A percentile compares a stretch with the other conserved stretches of the same genome.
Evolutionary conservation across 192 early-diverging fungal genomes (phyloP).

Genomic region (Obelidium mucronatum): DNA sequence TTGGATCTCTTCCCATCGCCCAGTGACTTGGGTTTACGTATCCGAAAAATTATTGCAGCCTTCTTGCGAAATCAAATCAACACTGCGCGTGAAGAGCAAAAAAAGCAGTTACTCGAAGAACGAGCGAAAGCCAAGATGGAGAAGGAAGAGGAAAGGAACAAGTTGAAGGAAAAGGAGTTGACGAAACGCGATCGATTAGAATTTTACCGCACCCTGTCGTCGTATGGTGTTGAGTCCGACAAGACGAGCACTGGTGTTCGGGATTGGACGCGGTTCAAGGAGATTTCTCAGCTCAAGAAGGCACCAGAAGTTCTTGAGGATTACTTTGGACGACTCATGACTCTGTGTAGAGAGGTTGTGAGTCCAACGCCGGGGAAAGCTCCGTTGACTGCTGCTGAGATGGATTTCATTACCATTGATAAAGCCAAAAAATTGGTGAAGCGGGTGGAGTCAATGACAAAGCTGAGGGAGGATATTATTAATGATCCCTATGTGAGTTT

Average conservation of each 20-base stretch:
- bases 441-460: slow-evolving; percentile 73
- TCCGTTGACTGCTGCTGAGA: slow-evolving; percentile 27
- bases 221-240: slow-evolving; percentile 56
- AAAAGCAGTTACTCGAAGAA: slow-evolving; percentile 39
- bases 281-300: slow-evolving; percentile 71
- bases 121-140: slow-evolving; percentile 42
- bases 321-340: slow-evolving; percentile 67
- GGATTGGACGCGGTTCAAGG: slow-evolving; percentile 76
- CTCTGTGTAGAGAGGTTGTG: slow-evolving; percentile 67
- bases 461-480: slow-evolving; percentile 68
- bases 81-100: slow-evolving; percentile 48
- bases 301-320: slow-evolving; percentile 71
- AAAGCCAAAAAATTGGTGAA: slow-evolving; percentile 74
- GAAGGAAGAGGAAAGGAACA: slow-evolving; percentile 49
- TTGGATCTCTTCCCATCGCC: slow-evolving; percentile 50
- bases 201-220: slow-evolving; percentile 57
- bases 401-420: slow-evolving; percentile 63
- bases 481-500: slow-evolving; percentile 51
- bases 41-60: slow-evolving; percentile 54
- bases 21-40: slow-evolving; percentile 54
- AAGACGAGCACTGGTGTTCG: slow-evolving; percentile 22
- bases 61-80: slow-evolving; percentile 49
- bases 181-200: slow-evolving; percentile 60
- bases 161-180: slow-evolving; percentile 48
- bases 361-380: slow-evolving; percentile 30